Percentiles rank a stretch among this genome's conserved stretches.
These are phyloP conservation scores for Umbellularia californica DNA, from an alignment of 164 flowering plant genomes.

Conservation along the genomic window DNA sequence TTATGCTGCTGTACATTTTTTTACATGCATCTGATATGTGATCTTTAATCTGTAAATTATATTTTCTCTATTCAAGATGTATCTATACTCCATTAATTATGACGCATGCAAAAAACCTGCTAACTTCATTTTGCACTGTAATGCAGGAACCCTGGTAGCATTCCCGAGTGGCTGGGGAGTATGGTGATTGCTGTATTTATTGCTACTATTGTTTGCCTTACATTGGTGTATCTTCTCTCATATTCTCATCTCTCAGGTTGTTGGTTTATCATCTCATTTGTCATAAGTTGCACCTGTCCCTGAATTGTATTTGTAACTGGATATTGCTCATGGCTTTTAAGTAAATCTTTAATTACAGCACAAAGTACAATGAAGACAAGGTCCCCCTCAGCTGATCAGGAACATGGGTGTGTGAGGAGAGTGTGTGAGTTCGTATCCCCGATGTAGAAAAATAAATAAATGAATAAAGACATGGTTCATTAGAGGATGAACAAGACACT, in stretches of 20 bases:
- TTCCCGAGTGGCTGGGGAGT: conserved; percentile 82
- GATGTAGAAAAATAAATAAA: too few species aligned
- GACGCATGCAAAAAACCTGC: neutral
- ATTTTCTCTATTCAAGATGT: neutral
- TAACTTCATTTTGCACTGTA: conserved; percentile 3
- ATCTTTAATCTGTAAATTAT: neutral
- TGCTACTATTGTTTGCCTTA: conserved; percentile 60
- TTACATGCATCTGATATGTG: neutral
- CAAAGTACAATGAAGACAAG: too few species aligned
- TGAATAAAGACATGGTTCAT: too few species aligned
- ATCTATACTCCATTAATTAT: neutral
- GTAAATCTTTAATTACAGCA: too few species aligned
- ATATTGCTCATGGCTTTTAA: too few species aligned
- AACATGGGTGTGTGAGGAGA: too few species aligned
- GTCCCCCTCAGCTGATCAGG: too few species aligned
- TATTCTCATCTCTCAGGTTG: conserved; percentile 90
- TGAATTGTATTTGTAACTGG: neutral
- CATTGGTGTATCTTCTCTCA: conserved; percentile 77
- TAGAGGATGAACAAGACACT: too few species aligned
- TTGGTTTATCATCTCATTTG: neutral
- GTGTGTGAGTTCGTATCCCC: too few species aligned
- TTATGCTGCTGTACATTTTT: neutral
- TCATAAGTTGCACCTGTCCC: neutral
- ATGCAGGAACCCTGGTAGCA: conserved; percentile 81
- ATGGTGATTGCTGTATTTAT: conserved; percentile 48